Evolutionary conservation across 164 flowering plant species (phyloP).

Genomic region (Magnolia officinalis): DNA sequence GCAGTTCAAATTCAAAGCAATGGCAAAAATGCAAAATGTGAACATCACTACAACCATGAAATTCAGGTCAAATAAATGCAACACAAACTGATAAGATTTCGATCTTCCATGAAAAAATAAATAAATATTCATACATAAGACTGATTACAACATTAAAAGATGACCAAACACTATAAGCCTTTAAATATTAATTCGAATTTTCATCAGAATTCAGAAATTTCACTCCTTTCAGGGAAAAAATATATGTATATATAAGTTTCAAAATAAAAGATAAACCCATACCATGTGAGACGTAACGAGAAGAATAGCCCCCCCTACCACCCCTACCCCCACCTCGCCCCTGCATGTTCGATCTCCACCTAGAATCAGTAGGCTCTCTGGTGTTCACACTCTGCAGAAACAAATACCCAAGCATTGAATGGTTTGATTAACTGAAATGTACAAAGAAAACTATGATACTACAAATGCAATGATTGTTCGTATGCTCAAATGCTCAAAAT

Average conservation of each 20-base stretch:
- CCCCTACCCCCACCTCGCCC: conserved; percentile 58
- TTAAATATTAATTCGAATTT: too few species aligned
- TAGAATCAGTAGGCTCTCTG: conserved; percentile 63
- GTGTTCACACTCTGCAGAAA: conserved; percentile 42
- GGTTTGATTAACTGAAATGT: not conserved
- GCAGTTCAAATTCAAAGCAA: too few species aligned
- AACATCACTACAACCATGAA: too few species aligned
- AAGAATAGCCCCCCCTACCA: conserved; percentile 42
- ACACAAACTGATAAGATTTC: not conserved
- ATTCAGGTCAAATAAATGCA: not conserved
- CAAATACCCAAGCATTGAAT: not conserved
- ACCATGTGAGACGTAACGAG: conserved; percentile 60
- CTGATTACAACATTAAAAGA: not conserved
- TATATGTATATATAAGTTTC: not conserved
- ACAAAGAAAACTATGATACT: not conserved
- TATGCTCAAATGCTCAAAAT: not conserved
- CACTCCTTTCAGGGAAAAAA: not conserved
- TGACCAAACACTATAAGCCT: not conserved
- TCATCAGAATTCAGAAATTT: not conserved
- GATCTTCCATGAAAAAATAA: not conserved
- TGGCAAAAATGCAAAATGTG: not conserved
- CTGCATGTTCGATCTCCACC: conserved; percentile 54
- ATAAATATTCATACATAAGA: too few species aligned
- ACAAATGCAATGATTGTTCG: not conserved
- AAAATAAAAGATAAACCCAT: conserved; percentile 4